Evolutionary conservation across 495 filamentous ascomycete genomes (phyloP).

Genomic region (Aspergillus saccharolyticus): DNA sequence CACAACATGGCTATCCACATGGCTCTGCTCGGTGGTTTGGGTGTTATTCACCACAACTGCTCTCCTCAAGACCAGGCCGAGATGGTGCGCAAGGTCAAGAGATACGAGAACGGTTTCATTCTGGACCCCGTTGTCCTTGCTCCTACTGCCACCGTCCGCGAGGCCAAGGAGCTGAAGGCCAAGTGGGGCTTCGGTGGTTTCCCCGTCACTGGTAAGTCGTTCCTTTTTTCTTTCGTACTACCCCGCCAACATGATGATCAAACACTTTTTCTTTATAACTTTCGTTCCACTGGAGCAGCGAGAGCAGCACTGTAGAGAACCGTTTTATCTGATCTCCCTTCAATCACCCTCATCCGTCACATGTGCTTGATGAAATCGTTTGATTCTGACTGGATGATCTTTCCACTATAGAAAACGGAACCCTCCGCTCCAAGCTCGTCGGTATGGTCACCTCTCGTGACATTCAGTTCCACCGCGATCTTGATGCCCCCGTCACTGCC

Average conservation of each 20-base stretch:
- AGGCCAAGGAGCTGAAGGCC: slow-evolving; percentile 88
- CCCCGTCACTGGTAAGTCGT: slow-evolving; percentile 88
- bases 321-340: slow-evolving; percentile 37
- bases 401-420: slow-evolving; percentile 68
- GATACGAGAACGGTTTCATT: slow-evolving; percentile 99
- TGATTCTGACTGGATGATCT: slow-evolving; percentile 17
- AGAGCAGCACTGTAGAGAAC: slow-evolving; percentile 77
- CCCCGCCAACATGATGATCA: slow-evolving; percentile 61
- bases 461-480: slow-evolving; percentile 82
- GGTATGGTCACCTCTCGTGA: slow-evolving; percentile 97
- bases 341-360: slow-evolving; percentile 6
- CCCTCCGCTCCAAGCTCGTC: slow-evolving; percentile 86
- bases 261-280: slow-evolving; percentile 75
- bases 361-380: slow-evolving; percentile 24
- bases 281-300: slow-evolving; percentile 99
- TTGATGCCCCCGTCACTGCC: slow-evolving; percentile 67
- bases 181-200: slow-evolving; percentile 99
- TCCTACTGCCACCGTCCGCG: slow-evolving; percentile 79
- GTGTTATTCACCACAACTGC: slow-evolving; percentile 99
- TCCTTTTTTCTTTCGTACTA: slow-evolving; percentile 12
- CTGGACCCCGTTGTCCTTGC: slow-evolving; percentile 90
- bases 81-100: slow-evolving; percentile 99
- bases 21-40: slow-evolving; percentile 91
- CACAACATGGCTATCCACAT: slow-evolving; percentile 99
- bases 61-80: slow-evolving; percentile 90